Evolutionary conservation across 176 grass and related monocot species (phyloP), one percentile per base, ranked within the genome.

Genomic region (Aegilops tauschii): DNA sequence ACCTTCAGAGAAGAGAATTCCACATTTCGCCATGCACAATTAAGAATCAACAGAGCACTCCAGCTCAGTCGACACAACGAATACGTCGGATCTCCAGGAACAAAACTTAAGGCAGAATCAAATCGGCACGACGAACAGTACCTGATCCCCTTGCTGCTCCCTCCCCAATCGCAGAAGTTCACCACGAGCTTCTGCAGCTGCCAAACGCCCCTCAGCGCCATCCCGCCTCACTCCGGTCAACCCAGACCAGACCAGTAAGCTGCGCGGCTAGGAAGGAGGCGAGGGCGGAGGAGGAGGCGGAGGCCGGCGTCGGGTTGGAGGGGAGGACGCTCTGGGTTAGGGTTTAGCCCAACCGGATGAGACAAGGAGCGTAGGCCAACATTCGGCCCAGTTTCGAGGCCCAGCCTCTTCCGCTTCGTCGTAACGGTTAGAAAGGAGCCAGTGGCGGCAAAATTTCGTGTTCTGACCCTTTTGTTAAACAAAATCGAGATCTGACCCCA

Each of bases 121-220:
- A 66, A 54, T 77, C 20, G n/a, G 4, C 8, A 28, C 4, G 23
- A 77, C 20, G 66, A 83, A 63, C 30, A 29, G 20, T 84, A 97
- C 91, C 89, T 95, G 80, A 95, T 91, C 16, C 93, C 95, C 85
- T 87, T 93, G 77, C 91, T 95, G 69, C 93, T 97, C 79, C 95
- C 95, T 50, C 93, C 93, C 95, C 93, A 91, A 9, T 95, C 86
- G 70, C 85, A 95, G 39, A 92, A 97, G 89, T 94, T 97, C 80
- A 97, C 95, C 69, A 93, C 47, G 54, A 97, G 82, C 45, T 97
- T 95, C 82, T 95, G 85, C 56, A 97, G 87, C 82, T 95, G 93
- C 91, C 89, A 97, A 29, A 92, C 91, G 82, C 93, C 95, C 88
- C 92, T 91, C 87, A 95, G 69, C 63, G 91, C 93, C 95, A 95